Base-by-base conservation (phyloP, 108 stramenopile genomes). In the Nannochloropsis salina region DNA sequence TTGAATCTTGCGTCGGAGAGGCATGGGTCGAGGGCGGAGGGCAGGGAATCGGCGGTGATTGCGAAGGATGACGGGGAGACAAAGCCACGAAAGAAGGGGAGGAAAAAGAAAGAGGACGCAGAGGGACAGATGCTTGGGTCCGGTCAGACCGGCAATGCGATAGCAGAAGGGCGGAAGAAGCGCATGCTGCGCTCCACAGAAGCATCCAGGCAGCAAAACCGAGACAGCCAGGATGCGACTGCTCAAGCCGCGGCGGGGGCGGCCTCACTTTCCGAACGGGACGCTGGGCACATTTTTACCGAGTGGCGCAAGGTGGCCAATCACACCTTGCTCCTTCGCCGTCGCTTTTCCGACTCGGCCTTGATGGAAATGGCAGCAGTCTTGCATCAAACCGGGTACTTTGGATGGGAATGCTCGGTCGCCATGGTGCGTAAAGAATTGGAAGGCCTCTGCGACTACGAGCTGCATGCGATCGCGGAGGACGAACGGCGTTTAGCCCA, bases 291-390 rank as follows among this genome's bases (percentile, higher is more conserved):
- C 84, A 85, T 98, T n/a, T 98, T 98, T 90, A 96, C 98, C 15
- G 91, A 94, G 80, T 93, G 97, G 9, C 93, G 98, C 43, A 98
- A 98, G 90, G 96, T 94, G 9, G 98, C 98, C 2, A 97, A 98
- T 87, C 98, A 98, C 89, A 95, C 97, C 11, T 89, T 97, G 21
- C 90, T 98, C 8, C 91, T 98, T 22, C 94, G 96, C 10, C 91
- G 94, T 42, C 92, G 94, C 84, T 94, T 85, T 40, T 85, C 92
- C 45, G 90, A 82, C 42, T 41, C 85, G 15, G 84, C 42, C 21
- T 43, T 83, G 80, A 47, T 85, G 12, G 87, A 83, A 15, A 85
- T 45, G 40, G 94, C 94, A 40, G 74, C 44, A 21, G 83, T 84
- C 5, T 44, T 84, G 74, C 74, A 84, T 44, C 61, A 31, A 22